Percentiles rank a stretch among this genome's conserved stretches.
phyloP scores from a whole-genome alignment of 148 eudicot species.

The Arbutus unedo region DNA sequence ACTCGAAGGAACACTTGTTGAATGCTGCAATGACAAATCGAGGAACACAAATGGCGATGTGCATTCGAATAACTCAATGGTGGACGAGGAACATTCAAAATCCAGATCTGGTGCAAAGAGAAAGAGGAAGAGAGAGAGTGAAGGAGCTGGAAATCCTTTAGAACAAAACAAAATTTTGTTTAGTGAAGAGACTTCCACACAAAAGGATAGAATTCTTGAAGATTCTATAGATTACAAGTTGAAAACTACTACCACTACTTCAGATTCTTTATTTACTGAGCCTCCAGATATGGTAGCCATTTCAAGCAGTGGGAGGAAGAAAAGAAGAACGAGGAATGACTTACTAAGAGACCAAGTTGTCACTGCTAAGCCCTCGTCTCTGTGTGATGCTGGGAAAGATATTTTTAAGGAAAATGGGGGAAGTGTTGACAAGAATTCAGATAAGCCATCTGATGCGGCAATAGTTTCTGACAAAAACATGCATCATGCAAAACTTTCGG shows the following conservation, averaged over 20 bases:
- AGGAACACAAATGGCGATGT: constrained; percentile 7
- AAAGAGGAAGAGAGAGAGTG: constrained; percentile 26
- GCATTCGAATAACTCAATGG: background rate
- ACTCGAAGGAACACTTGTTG: constrained; percentile 7
- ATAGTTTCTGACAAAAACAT: background rate
- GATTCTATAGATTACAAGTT: constrained; percentile 15
- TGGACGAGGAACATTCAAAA: constrained; percentile 15
- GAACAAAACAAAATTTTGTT: constrained; percentile 13
- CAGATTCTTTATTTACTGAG: constrained; percentile 8
- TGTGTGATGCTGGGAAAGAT: constrained; percentile 12
- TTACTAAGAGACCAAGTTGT: constrained; percentile 10
- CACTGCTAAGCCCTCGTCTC: constrained; percentile 1
- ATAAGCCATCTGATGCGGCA: constrained; percentile 18
- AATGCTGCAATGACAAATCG: constrained; percentile 2
- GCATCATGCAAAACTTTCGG: constrained; percentile 13
- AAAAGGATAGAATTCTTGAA: constrained; percentile 7
- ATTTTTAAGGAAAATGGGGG: constrained; percentile 8
- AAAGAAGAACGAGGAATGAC: constrained; percentile 15
- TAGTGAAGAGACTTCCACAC: constrained; percentile 10
- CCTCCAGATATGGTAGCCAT: constrained; percentile 2
- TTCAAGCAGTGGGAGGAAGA: constrained; percentile 16
- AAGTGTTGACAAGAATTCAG: constrained; percentile 13
- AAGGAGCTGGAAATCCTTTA: constrained; percentile 18
- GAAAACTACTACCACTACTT: constrained; percentile 19
- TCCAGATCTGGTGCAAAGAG: constrained; percentile 22